These are phyloP conservation scores for Trypanosoma brucei DNA, from an alignment of 208 protist genomes.

Conservation along the genomic window DNA sequence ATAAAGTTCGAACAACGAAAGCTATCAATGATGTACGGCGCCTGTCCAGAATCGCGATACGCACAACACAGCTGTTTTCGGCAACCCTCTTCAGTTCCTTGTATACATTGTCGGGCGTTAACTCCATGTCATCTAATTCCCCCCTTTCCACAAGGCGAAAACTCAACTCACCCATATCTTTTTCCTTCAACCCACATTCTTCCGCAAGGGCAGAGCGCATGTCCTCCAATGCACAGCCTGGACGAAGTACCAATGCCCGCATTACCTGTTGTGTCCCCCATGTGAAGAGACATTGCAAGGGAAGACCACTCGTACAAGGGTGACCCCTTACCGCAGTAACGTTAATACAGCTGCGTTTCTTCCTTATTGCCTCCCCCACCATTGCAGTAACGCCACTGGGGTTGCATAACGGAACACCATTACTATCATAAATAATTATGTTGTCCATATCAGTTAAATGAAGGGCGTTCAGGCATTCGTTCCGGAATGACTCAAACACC, in stretches of 20 bases:
- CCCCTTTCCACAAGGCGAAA: slow-evolving; percentile 18
- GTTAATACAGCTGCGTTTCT: slow-evolving; percentile 2
- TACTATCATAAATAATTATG: slow-evolving; percentile 15
- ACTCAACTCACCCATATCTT: slow-evolving; percentile 1
- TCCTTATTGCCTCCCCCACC: slow-evolving; percentile 7
- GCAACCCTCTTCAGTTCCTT: slow-evolving; percentile 3
- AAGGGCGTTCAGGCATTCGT: slow-evolving; percentile 6
- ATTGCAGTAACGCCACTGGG: slow-evolving; percentile 1
- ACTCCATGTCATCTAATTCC: neutral
- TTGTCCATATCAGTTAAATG: slow-evolving; percentile 1
- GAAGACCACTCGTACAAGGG: slow-evolving; percentile 12
- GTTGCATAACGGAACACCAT: slow-evolving; percentile 10
- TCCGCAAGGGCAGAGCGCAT: slow-evolving; percentile 27
- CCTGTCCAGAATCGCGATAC: slow-evolving; percentile 6
- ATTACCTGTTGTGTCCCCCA: slow-evolving; percentile 37
- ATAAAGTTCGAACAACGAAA: neutral
- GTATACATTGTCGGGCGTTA: slow-evolving; percentile 8
- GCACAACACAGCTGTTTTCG: neutral
- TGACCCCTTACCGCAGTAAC: slow-evolving; percentile 10
- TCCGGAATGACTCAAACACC: slow-evolving; percentile 5
- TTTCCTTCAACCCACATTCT: slow-evolving; percentile 18
- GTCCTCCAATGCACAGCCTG: slow-evolving; percentile 31
- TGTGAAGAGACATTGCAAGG: slow-evolving; percentile 29
- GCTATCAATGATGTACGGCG: neutral
- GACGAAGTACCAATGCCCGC: slow-evolving; percentile 26